Conservation (phyloP, 352 stramenopile species). For the Phytophthora nicotianae region DNA sequence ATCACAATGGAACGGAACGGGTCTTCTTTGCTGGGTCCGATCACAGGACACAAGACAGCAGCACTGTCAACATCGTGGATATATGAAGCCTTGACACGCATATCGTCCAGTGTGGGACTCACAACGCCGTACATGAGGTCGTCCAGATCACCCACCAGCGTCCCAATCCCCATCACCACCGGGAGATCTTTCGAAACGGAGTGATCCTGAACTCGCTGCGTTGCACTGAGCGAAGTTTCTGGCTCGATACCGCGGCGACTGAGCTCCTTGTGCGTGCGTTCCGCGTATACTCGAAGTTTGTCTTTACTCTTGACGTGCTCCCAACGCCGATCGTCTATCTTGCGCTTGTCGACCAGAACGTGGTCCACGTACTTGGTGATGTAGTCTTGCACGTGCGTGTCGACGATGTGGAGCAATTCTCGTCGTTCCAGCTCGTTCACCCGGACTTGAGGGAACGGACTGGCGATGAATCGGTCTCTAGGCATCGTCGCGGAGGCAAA, state of each 20-base stretch:
- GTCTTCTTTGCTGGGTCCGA: conserved; percentile 26
- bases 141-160: conserved; percentile 30
- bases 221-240: conserved; percentile 11
- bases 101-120: conserved; percentile 33
- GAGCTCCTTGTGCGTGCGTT: conserved; percentile 23
- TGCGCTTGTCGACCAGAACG: conserved; percentile 18
- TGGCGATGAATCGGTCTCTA: conserved; percentile 19
- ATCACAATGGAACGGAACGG: conserved; percentile 34
- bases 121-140: conserved; percentile 42
- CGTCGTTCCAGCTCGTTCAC: conserved; percentile 17
- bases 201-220: conserved; percentile 11
- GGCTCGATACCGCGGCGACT: conserved; percentile 16
- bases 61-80: conserved; percentile 26
- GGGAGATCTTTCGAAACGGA: conserved; percentile 16
- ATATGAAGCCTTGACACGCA: conserved; percentile 34
- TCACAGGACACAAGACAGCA: conserved; percentile 25
- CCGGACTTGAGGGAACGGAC: conserved; percentile 17
- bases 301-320: conserved; percentile 28
- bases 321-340: conserved; percentile 28
- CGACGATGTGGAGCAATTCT: conserved; percentile 23
- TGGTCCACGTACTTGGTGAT: conserved; percentile 30
- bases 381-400: conserved; percentile 21
- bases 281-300: conserved; percentile 25
- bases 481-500: conserved; percentile 18
- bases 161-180: conserved; percentile 32